Conservation (phyloP, 1,284 basidiomycete genomes). For the Marasmius oreades region DNA sequence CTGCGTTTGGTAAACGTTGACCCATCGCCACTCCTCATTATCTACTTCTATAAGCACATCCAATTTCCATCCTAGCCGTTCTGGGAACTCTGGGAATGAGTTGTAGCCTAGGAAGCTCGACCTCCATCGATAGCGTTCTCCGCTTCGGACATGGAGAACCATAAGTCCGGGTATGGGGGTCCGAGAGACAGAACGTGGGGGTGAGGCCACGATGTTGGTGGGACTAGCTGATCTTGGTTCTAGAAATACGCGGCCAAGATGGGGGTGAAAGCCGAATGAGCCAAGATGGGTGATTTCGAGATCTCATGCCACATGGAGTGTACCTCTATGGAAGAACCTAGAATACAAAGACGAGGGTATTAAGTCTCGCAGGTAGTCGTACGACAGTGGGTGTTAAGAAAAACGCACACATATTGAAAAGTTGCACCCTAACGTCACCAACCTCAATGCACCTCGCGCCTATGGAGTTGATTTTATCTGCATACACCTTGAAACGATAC, state of each 20-base stretch:
- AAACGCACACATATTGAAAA: constrained; percentile 40
- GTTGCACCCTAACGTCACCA: constrained; percentile 24
- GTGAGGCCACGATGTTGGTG: constrained; percentile 20
- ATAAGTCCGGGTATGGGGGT: constrained; percentile 29
- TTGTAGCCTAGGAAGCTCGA: no score
- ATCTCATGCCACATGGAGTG: constrained; percentile 42
- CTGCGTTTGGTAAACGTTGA: constrained; percentile 32
- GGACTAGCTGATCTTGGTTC: no score
- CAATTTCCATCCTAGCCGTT: constrained; percentile 28
- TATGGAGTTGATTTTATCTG: constrained; percentile 31
- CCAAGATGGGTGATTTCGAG: constrained; percentile 40
- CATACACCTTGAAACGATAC: constrained; percentile 35
- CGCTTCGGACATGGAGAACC: constrained; percentile 55
- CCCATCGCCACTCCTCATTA: constrained; percentile 14
- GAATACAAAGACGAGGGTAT: neutral
- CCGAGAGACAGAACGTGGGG: no score
- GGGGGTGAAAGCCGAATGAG: constrained; percentile 46
- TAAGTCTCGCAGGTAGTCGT: no score
- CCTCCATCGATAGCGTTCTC: no score
- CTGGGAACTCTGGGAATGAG: constrained; percentile 52
- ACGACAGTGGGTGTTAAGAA: no score
- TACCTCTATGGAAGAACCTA: constrained; percentile 39
- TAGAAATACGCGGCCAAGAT: constrained; percentile 32
- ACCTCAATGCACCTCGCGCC: constrained; percentile 43
- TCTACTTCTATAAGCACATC: constrained; percentile 13